Evolutionary conservation across 805 yeast genomes (phyloP).

Genomic region (Sungouiella blattae): DNA sequence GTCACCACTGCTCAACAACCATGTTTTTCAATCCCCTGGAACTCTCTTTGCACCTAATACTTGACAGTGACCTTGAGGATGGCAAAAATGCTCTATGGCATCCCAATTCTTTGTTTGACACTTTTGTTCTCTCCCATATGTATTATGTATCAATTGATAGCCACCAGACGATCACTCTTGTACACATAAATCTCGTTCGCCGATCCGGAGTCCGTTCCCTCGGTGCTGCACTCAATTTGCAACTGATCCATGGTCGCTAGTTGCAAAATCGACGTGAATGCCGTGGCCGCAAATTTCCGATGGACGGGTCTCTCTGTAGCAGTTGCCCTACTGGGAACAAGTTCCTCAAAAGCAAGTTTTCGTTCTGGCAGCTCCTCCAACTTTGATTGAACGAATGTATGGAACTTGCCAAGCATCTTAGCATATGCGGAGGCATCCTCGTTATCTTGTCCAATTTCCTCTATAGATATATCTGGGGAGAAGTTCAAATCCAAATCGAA

Average conservation of each 20-base stretch:
- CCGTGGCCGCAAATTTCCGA: constrained; percentile 12
- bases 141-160: constrained; percentile 3
- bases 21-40: too few relatives aligned
- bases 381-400: neutral
- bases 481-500: neutral
- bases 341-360: constrained; percentile 4
- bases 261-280: constrained; percentile 13
- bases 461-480: neutral
- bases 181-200: neutral
- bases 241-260: constrained; percentile 5
- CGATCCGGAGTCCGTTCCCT: neutral
- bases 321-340: constrained; percentile 8
- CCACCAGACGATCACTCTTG: neutral
- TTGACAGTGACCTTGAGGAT: too few relatives aligned
- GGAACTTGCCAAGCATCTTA: neutral
- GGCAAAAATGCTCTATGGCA: too few relatives aligned
- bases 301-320: constrained; percentile 3
- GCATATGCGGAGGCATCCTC: neutral
- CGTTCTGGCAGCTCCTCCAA: neutral
- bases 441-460: neutral
- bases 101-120: neutral
- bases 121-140: too few relatives aligned
- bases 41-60: too few relatives aligned
- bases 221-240: neutral
- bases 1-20: too few relatives aligned